These are phyloP conservation scores for Kodamaea sp. DNA, from an alignment of 1,139 yeast genomes.

Conservation along the genomic window DNA sequence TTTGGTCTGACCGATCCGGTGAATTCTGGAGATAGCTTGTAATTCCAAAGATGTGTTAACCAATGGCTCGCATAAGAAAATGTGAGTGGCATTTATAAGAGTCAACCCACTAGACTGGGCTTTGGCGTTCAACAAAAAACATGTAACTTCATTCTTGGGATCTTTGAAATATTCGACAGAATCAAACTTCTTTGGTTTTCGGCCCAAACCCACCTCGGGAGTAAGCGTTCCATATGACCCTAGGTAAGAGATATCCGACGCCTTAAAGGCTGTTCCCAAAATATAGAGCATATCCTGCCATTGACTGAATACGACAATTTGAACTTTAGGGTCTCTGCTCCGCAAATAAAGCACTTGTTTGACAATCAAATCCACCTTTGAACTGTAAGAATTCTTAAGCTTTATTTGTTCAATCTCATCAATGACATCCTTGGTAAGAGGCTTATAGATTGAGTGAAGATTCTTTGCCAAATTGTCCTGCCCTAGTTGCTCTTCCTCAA, in stretches of 20 bases:
- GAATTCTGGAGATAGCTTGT: slow-evolving; percentile 90
- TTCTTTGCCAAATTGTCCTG: slow-evolving; percentile 20
- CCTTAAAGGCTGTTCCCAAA: slow-evolving; percentile 64
- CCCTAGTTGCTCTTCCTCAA: slow-evolving; percentile 25
- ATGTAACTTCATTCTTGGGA: slow-evolving; percentile 61
- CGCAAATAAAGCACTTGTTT: slow-evolving; percentile 68
- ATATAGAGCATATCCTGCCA: slow-evolving; percentile 76
- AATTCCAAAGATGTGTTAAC: slow-evolving; percentile 84
- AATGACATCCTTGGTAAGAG: slow-evolving; percentile 41
- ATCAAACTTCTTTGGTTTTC: slow-evolving; percentile 32
- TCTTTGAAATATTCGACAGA: slow-evolving; percentile 66
- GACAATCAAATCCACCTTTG: slow-evolving; percentile 82
- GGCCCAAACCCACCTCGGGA: slow-evolving; percentile 33
- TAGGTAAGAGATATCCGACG: slow-evolving; percentile 55
- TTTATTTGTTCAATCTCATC: slow-evolving; percentile 46
- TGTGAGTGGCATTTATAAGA: slow-evolving; percentile 86
- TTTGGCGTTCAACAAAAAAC: slow-evolving; percentile 80
- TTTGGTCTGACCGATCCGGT: slow-evolving; percentile 83
- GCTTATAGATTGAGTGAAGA: slow-evolving; percentile 50
- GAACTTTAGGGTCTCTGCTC: slow-evolving; percentile 60
- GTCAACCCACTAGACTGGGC: slow-evolving; percentile 91
- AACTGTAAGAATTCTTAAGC: slow-evolving; percentile 62
- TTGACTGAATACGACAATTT: slow-evolving; percentile 84
- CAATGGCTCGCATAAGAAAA: slow-evolving; percentile 86
- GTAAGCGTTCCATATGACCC: slow-evolving; percentile 42